These are phyloP conservation scores for Eimeria necatrix DNA, from an alignment of 169 alveolate species.

Conservation along the genomic window DNA sequence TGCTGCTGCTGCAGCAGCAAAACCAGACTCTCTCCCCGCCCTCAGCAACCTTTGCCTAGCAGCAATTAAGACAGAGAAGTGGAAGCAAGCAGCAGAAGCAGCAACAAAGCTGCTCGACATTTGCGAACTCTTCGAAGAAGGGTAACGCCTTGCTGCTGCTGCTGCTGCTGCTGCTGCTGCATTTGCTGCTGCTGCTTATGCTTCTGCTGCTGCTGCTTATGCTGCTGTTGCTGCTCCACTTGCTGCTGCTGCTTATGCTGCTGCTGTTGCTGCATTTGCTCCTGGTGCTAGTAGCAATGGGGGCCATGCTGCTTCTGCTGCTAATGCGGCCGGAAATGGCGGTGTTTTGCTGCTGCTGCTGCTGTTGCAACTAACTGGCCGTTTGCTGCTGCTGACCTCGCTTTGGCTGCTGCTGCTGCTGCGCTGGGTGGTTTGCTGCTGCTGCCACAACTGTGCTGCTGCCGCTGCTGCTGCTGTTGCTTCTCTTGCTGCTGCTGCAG, in stretches of 20 bases:
- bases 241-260: slow-evolving; percentile 1
- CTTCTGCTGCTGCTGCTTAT: slow-evolving; percentile 3
- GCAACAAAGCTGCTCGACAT: neutral
- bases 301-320: neutral
- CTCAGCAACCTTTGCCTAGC: slow-evolving; percentile 33
- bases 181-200: slow-evolving; percentile 2
- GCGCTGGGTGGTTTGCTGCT: slow-evolving; percentile 35
- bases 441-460: neutral
- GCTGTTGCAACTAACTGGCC: neutral
- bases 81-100: slow-evolving; percentile 11
- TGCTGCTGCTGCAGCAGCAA: slow-evolving; percentile 33
- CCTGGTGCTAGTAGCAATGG: neutral
- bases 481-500: neutral
- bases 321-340: slow-evolving; percentile 21
- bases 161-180: slow-evolving; percentile 32
- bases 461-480: slow-evolving; percentile 17
- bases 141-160: too few relatives aligned
- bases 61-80: neutral
- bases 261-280: slow-evolving; percentile 4
- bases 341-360: slow-evolving; percentile 34
- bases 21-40: neutral
- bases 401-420: neutral
- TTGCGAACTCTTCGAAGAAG: neutral
- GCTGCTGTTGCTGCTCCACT: slow-evolving; percentile 33
- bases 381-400: neutral